A percentile compares a stretch with the other conserved stretches of the same genome.
Evolutionary conservation across 2,329 filamentous ascomycete species (phyloP).

Genomic region (Neophaeococcomyces mojaviensis): DNA sequence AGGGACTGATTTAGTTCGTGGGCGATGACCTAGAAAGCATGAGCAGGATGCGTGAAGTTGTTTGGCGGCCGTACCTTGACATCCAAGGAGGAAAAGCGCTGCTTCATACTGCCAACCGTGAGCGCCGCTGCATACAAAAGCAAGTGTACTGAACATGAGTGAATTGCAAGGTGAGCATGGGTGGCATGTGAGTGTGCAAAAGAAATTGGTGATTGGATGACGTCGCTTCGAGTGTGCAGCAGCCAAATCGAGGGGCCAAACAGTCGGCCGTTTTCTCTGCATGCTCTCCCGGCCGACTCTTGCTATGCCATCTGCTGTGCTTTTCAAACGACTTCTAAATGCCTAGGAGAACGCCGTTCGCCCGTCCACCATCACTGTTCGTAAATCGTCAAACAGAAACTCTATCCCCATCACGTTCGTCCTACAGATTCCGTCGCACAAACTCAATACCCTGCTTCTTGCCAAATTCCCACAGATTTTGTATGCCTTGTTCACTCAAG

Average conservation of each 20-base stretch:
- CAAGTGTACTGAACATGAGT: background rate
- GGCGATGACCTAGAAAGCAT: conserved; percentile 66
- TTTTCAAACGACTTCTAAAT: too few relatives aligned
- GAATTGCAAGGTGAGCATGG: too few relatives aligned
- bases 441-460: conserved; percentile 86
- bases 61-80: conserved; percentile 40
- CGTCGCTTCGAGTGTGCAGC: too few relatives aligned
- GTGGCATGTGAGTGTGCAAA: too few relatives aligned
- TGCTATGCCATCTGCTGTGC: too few relatives aligned
- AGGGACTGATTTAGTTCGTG: conserved; percentile 79
- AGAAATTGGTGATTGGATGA: too few relatives aligned
- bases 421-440: conserved; percentile 57
- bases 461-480: conserved; percentile 89
- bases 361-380: too few relatives aligned
- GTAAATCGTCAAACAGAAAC: background rate
- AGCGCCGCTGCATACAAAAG: background rate
- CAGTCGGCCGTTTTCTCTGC: too few relatives aligned
- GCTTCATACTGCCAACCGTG: conserved; percentile 43
- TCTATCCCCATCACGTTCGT: conserved; percentile 1
- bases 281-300: too few relatives aligned
- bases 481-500: conserved; percentile 87
- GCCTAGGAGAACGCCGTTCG: too few relatives aligned
- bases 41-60: background rate
- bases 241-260: too few relatives aligned
- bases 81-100: conserved; percentile 52